Conservation (phyloP, 257 asterid genomes). For the Jasminum sambac region DNA sequence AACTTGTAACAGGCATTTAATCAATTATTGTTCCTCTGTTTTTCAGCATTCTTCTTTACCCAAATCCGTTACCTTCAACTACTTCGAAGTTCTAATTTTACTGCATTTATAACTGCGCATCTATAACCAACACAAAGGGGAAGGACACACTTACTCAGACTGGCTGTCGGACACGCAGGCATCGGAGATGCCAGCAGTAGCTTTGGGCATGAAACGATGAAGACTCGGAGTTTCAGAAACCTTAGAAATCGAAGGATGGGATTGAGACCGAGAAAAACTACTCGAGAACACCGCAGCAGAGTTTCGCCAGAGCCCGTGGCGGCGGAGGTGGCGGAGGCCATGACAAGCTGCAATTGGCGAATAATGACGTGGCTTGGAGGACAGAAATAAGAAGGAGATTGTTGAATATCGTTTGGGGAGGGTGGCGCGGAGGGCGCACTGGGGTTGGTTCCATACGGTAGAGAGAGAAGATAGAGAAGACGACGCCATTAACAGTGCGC, state of each 20-base stretch:
- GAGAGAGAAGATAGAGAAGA: constrained; percentile 60
- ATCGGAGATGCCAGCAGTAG: constrained; percentile 38
- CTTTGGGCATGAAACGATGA: constrained; percentile 65
- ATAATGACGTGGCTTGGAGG: constrained; percentile 26
- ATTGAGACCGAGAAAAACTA: constrained; percentile 42
- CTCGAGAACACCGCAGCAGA: constrained; percentile 39
- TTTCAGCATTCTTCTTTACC: not conserved
- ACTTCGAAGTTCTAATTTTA: constrained; percentile 14
- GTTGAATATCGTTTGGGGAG: constrained; percentile 49
- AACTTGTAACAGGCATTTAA: not conserved
- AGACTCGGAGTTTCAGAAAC: constrained; percentile 46
- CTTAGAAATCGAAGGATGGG: constrained; percentile 31
- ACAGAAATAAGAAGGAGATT: constrained; percentile 48
- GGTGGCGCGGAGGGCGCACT: constrained; percentile 37
- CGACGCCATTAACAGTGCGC: constrained; percentile 49
- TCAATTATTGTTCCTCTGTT: not conserved
- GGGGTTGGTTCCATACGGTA: constrained; percentile 56
- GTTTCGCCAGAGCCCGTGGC: constrained; percentile 26
- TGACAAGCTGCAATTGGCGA: constrained; percentile 26
- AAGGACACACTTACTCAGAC: constrained; percentile 46
- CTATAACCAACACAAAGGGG: not conserved
- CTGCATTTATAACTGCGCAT: not conserved
- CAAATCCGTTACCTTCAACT: not conserved
- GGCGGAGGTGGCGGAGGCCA: constrained; percentile 28
- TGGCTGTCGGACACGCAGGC: constrained; percentile 42